A percentile compares a stretch with the other conserved stretches of the same genome.
These are phyloP conservation scores for Mangifera indica DNA, from an alignment of 345 rosid species.

Conservation along the genomic window DNA sequence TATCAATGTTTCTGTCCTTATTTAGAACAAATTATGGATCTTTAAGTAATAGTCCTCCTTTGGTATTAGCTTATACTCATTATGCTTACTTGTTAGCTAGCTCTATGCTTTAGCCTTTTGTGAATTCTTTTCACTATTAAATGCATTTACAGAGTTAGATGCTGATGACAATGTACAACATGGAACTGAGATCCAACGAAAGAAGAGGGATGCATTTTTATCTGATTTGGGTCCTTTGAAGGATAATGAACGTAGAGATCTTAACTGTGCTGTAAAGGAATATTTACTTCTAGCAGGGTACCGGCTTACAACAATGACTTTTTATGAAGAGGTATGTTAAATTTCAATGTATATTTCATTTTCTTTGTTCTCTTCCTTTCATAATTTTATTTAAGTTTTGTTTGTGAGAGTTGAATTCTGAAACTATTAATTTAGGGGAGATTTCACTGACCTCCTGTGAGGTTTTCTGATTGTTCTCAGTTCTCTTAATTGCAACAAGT, in stretches of 20 bases:
- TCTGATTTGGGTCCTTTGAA: conserved; percentile 84
- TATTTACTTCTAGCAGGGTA: conserved; percentile 93
- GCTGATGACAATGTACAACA: conserved; percentile 35
- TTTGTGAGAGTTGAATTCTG: neutral
- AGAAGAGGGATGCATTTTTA: conserved; percentile 54
- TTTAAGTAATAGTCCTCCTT: neutral
- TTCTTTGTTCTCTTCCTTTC: neutral
- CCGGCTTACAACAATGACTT: conserved; percentile 94
- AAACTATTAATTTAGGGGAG: neutral
- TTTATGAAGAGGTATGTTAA: conserved; percentile 82
- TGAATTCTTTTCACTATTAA: conserved; percentile 15
- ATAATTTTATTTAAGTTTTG: neutral
- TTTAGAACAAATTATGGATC: neutral
- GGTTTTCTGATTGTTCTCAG: neutral
- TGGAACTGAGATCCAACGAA: conserved; percentile 48
- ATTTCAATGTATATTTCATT: conserved; percentile 5
- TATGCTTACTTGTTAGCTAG: neutral
- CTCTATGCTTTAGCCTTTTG: conserved; percentile 5
- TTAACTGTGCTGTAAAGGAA: conserved; percentile 93
- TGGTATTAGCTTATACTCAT: conserved; percentile 1
- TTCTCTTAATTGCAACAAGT: neutral
- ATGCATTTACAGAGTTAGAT: conserved; percentile 48
- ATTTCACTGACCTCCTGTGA: neutral
- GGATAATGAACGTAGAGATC: conserved; percentile 78
- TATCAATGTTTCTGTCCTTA: neutral